Evolutionary conservation across 2,329 filamentous ascomycete species (phyloP), one percentile per base, ranked within the genome.

Genomic region (Penicillium griseofulvum): DNA sequence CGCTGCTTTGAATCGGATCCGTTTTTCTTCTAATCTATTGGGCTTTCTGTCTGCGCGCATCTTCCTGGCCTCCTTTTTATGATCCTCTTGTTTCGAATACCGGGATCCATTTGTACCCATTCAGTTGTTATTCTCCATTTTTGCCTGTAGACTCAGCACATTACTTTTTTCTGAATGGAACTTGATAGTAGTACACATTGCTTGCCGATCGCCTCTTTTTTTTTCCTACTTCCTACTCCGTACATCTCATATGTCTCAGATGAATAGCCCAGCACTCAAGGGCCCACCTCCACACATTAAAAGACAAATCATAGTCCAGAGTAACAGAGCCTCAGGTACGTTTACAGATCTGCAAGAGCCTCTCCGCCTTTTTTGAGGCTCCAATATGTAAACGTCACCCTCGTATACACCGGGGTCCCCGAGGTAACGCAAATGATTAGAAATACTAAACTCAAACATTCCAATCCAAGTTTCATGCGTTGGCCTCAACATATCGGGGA

Each of bases 11-110:
- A 55, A 49, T 52, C 45, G 36, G 24, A 36, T 51, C 46, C 22
- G 17, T 45, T 56, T 31, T 51, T 57, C 31, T 50, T 56, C 36
- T 49, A 56, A 37, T 52, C 51, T 46, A 52, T 38, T 39, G 49
- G 24, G 33, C 19, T 41, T 48, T 36, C 49, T 51, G 28, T 37
- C 31, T 45, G 39, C 31, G 29, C 36, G 16, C 36, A 39, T 53
- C 43, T 48, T 49, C 33, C 33, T 33, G 43, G 24, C 34, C 29
- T 29, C 22, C n/a, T 46, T 45, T 45, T 24, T 24, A 37, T 14
- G 37, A 34, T 50, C 19, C 38, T 39, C 43, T 34, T 39, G 16
- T 34, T 26, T 19, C 28, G 43, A 49, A 34, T 41, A 34, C 16
- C 17, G 28, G 49, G 24, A 45, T 45, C 37, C 8, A 34, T 17